Base-by-base conservation (phyloP, 2,329 filamentous ascomycete species). In the Botryosphaeria dothidea region DNA sequence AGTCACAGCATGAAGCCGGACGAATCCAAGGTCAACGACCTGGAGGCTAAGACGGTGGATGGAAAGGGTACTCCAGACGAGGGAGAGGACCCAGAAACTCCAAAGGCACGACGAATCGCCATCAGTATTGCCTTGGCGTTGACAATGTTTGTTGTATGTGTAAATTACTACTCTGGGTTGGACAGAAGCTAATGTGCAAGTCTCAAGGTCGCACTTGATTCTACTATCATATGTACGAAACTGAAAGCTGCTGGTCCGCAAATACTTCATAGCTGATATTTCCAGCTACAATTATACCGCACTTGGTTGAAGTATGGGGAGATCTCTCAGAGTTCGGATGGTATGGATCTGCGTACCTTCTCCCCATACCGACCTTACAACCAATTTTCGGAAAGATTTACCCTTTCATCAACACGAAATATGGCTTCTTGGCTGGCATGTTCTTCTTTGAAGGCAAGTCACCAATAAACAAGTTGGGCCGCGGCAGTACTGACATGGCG, bases 231-330 rank as follows among this genome's bases (percentile, higher is more conserved):
- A 19, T 56, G 51, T 56, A 19, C 8, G 25, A 17, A 2, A 9
- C 9, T 31, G 11, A 25, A n/a, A 15, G 6, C 7, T 17, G 5
- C 27, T 19, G 17, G 11, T n/a, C 27, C 25, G n/a, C n/a, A n/a
- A 4, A 13, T 7, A 2, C n/a, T 8, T 34, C n/a, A 21, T 52
- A 19, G 31, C 31, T 56, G 5, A 6, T 3, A 11, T 13, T 19
- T 8, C 13, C 19, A 56, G 51, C 51, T 25, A 56, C 51, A 17
- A 56, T 56, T 19, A 56, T 41, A 1, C 51, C 51, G n/a, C 51
- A 56, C 34, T 31, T 56, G 31, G 23, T 56, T n/a, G 51, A 56
- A 41, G 51, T 56, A 38, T 56, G 51, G 51, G 51, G 51, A 38
- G 51, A 56, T 19, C 31, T 56, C 5, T 56, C 51, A 2, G 51